Evolutionary conservation across 2,329 filamentous ascomycete species (phyloP), one percentile per base, ranked within the genome.

Genomic region (Pseudopithomyces maydicus): DNA sequence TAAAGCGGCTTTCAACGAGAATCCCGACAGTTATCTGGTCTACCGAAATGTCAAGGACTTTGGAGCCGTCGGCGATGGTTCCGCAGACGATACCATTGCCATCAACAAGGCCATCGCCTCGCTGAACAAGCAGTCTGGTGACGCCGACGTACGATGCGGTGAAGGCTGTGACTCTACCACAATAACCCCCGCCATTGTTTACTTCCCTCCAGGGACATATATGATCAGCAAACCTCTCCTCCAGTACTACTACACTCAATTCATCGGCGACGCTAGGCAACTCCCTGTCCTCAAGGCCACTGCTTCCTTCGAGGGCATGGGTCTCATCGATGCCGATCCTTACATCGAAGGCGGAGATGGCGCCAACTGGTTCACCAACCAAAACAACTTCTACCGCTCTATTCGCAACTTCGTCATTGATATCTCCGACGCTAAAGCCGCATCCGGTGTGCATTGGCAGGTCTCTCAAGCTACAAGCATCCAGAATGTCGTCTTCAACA

Each of bases 221-320:
- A 56, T 72, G 44, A 68, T 74, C 42, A 58, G 57, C 52, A 76
- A 78, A 1, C 78, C 94, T 20, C 86, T 98, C 64, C 78, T 92
- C 50, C 89, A 92, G 74, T 89, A 89, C 77, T 98, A 98, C 82
- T 97, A 97, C 81, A 96, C 93, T 10, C 92, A 97, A 75, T 86
- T 98, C 59, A 82, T 97, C 35, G 94, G 94, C 55, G 92, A 98
- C 79, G 87, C 89, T 47, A 72, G 85, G 67, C 81, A 84, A 61
- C 77, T 88, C 14, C 92, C 94, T 0, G 88, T 88, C 0, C 82
- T 97, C 75, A 92, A 94, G 80, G 79, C 78, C 22, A 68, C 72
- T n/a, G 56, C 74, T 2, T 64, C 65, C 67, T 99, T 98, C 71
- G 64, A 81, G 2, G 95, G 94, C 45, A 96, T 97, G 80, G 93